phyloP scores from a whole-genome alignment of 2,329 filamentous ascomycete genomes.

The Arthrocladium fulminans region DNA sequence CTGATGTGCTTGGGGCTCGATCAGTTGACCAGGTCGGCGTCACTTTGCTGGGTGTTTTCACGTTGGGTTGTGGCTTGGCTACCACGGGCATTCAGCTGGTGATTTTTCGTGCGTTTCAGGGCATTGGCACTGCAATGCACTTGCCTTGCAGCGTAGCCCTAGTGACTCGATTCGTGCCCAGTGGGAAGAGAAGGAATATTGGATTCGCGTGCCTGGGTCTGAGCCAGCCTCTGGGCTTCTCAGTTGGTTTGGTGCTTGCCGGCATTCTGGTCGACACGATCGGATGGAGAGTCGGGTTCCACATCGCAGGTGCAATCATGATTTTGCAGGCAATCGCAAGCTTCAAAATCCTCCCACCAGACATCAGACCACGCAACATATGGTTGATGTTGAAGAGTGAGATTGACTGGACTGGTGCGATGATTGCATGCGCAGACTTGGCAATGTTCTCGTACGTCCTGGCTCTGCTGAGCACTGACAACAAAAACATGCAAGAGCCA shows the following conservation, averaged over 20 bases:
- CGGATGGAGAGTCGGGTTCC: slow-evolving; percentile 47
- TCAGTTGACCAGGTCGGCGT: slow-evolving; percentile 40
- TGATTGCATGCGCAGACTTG: slow-evolving; percentile 38
- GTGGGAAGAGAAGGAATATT: slow-evolving; percentile 42
- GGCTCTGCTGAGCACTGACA: slow-evolving; percentile 19
- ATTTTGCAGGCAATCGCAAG: slow-evolving; percentile 33
- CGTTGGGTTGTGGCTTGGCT: slow-evolving; percentile 37
- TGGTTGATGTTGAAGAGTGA: slow-evolving; percentile 29
- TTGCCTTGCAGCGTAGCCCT: slow-evolving; percentile 43
- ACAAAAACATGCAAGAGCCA: slow-evolving; percentile 34
- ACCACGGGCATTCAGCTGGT: slow-evolving; percentile 37
- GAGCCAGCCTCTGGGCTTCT: slow-evolving; percentile 45
- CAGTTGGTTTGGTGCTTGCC: slow-evolving; percentile 42
- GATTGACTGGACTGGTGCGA: slow-evolving; percentile 47
- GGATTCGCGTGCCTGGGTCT: slow-evolving; percentile 45
- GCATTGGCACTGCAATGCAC: slow-evolving; percentile 40
- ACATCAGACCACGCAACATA: slow-evolving; percentile 12
- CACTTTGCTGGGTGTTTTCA: slow-evolving; percentile 36
- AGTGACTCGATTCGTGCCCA: slow-evolving; percentile 39
- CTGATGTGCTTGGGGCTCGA: slow-evolving; percentile 42
- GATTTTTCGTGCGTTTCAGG: slow-evolving; percentile 39
- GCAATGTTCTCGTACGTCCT: slow-evolving; percentile 45
- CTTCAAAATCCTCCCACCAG: slow-evolving; percentile 26
- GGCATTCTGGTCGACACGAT: slow-evolving; percentile 41
- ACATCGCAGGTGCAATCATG: slow-evolving; percentile 36